phyloP scores from a whole-genome alignment of 352 stramenopile species.

The Pilasporangium apinafurcum region DNA sequence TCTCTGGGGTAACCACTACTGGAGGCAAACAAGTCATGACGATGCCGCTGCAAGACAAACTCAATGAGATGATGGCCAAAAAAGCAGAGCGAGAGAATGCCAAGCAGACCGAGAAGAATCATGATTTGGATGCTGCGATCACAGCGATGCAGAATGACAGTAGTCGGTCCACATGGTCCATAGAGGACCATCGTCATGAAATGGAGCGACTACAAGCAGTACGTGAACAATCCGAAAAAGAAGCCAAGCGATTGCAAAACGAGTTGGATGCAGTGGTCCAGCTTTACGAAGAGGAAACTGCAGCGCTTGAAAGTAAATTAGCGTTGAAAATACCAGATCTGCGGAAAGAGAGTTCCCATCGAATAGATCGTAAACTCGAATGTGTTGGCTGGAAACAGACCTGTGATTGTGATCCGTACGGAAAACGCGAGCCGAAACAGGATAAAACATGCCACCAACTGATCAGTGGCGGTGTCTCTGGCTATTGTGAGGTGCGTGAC shows the following conservation, averaged over 20 bases:
- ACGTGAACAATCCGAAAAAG: conserved; percentile 16
- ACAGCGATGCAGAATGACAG: too few species aligned
- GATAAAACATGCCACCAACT: conserved; percentile 34
- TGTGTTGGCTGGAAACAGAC: conserved; percentile 56
- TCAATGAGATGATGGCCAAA: too few species aligned
- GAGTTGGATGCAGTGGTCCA: conserved; percentile 13
- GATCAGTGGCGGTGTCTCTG: conserved; percentile 20
- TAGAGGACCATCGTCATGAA: conserved; percentile 4
- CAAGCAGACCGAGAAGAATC: too few species aligned
- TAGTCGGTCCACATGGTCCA: background rate
- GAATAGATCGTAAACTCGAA: conserved; percentile 23
- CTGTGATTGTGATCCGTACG: conserved; percentile 22
- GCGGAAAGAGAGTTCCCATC: conserved; percentile 13
- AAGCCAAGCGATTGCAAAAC: conserved; percentile 18
- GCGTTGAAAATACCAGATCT: conserved; percentile 17
- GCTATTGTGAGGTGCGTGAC: conserved; percentile 56
- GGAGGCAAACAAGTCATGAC: too few species aligned
- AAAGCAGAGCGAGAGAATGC: too few species aligned
- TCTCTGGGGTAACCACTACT: too few species aligned
- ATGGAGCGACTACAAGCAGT: conserved; percentile 15
- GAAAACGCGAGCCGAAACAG: conserved; percentile 25
- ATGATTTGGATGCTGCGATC: too few species aligned
- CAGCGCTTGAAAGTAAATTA: conserved; percentile 15
- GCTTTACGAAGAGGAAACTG: conserved; percentile 19
- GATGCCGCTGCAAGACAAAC: too few species aligned